A percentile compares a stretch with the other conserved stretches of the same genome.
phyloP scores from a whole-genome alignment of 1,284 basidiomycete genomes.

The Papiliotrema terrestris region DNA sequence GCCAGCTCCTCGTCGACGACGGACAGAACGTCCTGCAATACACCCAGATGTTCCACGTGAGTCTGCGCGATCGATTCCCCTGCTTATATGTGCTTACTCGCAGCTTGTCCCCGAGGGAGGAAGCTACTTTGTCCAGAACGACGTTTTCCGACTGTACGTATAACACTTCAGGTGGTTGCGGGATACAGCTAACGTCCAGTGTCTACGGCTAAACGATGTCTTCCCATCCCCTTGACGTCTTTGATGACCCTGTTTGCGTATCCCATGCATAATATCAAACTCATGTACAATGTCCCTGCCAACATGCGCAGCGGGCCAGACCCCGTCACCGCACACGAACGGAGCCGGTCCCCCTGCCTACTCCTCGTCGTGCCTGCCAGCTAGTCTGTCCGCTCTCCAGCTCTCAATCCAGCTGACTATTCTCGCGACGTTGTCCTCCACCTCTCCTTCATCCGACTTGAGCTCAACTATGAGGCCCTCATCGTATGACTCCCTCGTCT shows the following conservation, averaged over 20 bases:
- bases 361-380: conserved; percentile 28
- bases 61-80: conserved; percentile 4
- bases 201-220: conserved; percentile 24
- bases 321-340: neutral
- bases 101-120: conserved; percentile 57
- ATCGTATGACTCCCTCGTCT: conserved; percentile 82
- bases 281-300: neutral
- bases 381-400: conserved; percentile 62
- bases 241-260: neutral
- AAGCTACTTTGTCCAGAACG: conserved; percentile 85
- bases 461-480: conserved; percentile 84
- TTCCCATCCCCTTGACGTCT: neutral
- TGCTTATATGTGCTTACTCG: neutral
- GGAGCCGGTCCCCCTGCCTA: neutral
- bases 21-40: conserved; percentile 74
- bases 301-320: neutral
- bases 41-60: conserved; percentile 80
- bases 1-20: conserved; percentile 77
- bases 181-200: conserved; percentile 7
- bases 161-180: neutral
- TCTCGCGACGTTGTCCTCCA: conserved; percentile 80
- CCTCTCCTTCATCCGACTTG: conserved; percentile 64
- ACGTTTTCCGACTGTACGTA: conserved; percentile 75
- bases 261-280: conserved; percentile 1
- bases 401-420: conserved; percentile 79